Evolutionary conservation across 495 filamentous ascomycete genomes (phyloP).

Genomic region (Jackrogersella minutella): DNA sequence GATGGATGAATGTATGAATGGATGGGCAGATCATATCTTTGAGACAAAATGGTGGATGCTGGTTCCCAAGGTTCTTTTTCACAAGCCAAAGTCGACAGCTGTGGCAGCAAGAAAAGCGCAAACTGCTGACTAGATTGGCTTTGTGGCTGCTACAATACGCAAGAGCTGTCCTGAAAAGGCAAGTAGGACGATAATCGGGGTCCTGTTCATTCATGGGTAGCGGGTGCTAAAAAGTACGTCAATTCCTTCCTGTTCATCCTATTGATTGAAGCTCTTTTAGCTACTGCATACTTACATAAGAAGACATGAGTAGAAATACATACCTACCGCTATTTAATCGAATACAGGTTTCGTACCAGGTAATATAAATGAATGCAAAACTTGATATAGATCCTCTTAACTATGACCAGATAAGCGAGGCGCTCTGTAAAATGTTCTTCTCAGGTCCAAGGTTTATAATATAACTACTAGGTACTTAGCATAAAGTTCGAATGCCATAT

Average conservation of each 20-base stretch:
- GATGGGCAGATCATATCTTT: conserved; percentile 22
- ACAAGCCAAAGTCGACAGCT: conserved; percentile 30
- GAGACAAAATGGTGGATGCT: conserved; percentile 6
- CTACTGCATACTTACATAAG: background rate
- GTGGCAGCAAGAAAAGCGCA: background rate
- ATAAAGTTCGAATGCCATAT: too few species aligned
- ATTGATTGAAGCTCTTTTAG: conserved; percentile 4
- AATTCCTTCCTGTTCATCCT: conserved; percentile 15
- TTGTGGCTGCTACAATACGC: conserved; percentile 26
- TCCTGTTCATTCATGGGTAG: conserved; percentile 20
- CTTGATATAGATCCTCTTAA: background rate
- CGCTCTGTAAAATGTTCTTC: background rate
- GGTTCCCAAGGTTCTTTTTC: conserved; percentile 12
- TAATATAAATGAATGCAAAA: background rate
- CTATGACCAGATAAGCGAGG: too few species aligned
- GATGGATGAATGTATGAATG: conserved; percentile 20
- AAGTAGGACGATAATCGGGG: conserved; percentile 30
- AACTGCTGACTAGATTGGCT: background rate
- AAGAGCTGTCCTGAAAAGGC: conserved; percentile 37
- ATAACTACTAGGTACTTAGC: background rate
- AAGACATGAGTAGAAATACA: background rate
- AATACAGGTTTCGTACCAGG: background rate
- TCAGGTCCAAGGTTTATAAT: background rate
- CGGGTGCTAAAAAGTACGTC: conserved; percentile 11
- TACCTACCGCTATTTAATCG: conserved; percentile 5